phyloP scores from a whole-genome alignment of 176 grass and related monocot species.

The Ananas comosus region DNA sequence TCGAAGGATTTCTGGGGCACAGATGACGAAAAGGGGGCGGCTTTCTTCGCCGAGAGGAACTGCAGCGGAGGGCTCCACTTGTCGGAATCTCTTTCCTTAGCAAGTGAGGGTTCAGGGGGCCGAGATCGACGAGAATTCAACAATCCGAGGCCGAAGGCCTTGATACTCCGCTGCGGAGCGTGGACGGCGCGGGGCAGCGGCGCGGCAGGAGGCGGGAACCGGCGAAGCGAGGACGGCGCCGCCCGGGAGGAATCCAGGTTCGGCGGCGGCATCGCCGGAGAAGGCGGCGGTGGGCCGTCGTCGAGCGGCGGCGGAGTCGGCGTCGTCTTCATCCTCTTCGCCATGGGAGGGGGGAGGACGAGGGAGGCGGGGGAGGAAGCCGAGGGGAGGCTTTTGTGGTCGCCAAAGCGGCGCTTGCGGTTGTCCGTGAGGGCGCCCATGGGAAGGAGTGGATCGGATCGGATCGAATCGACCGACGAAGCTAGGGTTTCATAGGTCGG shows the following conservation, averaged over 20 bases:
- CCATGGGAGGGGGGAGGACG: not conserved
- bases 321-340: conserved; percentile 13
- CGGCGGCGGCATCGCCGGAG: not conserved
- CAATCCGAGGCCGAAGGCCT: conserved; percentile 31
- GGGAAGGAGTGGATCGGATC: not conserved
- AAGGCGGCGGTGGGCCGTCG: not conserved
- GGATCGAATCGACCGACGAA: not conserved
- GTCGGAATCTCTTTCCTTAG: not conserved
- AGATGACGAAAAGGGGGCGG: not conserved
- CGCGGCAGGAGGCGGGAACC: conserved; percentile 23
- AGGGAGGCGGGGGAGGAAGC: conserved; percentile 4
- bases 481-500: not conserved
- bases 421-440: conserved; percentile 76
- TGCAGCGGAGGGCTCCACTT: not conserved
- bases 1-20: no score
- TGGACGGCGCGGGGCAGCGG: conserved; percentile 27
- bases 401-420: conserved; percentile 58
- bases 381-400: conserved; percentile 23
- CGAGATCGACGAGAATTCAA: not conserved
- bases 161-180: conserved; percentile 31
- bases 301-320: conserved; percentile 8
- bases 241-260: not conserved
- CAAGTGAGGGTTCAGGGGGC: not conserved
- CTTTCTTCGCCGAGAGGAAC: conserved; percentile 2
- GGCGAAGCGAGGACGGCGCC: not conserved